A percentile compares a stretch with the other conserved stretches of the same genome.
Evolutionary conservation across 2,329 filamentous ascomycete genomes (phyloP).

Genomic region (Diaporthe citriasiana): DNA sequence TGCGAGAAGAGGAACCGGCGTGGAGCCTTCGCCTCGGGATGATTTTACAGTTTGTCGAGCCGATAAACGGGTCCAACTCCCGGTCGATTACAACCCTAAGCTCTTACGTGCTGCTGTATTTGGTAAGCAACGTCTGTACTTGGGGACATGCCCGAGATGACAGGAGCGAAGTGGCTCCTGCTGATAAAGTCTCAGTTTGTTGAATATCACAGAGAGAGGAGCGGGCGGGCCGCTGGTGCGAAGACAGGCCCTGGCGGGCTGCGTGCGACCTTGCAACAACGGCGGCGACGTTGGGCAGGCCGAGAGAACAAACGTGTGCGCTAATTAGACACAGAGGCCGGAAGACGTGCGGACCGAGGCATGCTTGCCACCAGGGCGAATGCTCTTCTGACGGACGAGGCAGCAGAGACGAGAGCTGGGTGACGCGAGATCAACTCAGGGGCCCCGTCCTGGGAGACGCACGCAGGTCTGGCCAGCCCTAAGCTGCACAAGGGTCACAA

Average conservation of each 20-base stretch:
- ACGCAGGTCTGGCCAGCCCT: slow-evolving; percentile 22
- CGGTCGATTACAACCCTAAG: slow-evolving; percentile 18
- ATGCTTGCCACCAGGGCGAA: slow-evolving; percentile 14
- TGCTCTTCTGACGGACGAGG: slow-evolving; percentile 2
- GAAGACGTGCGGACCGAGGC: slow-evolving; percentile 20
- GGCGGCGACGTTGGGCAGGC: slow-evolving; percentile 4
- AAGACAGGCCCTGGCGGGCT: slow-evolving; percentile 26
- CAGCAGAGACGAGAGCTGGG: slow-evolving; percentile 24
- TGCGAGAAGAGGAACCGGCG: slow-evolving; percentile 5
- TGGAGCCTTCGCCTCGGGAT: slow-evolving; percentile 8
- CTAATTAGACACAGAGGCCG: slow-evolving; percentile 13
- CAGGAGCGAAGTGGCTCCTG: slow-evolving; percentile 22
- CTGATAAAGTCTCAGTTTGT: background rate
- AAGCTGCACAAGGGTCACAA: slow-evolving; percentile 33
- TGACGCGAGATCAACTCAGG: slow-evolving; percentile 25
- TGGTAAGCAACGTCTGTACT: slow-evolving; percentile 23
- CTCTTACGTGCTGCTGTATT: background rate
- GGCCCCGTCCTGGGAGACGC: background rate
- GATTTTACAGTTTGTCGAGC: slow-evolving; percentile 15
- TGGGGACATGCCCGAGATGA: slow-evolving; percentile 28
- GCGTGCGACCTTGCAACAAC: slow-evolving; percentile 16
- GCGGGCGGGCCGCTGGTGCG: slow-evolving; percentile 30
- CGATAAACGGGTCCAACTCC: slow-evolving; percentile 14
- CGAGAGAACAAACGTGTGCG: slow-evolving; percentile 36
- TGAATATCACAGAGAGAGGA: slow-evolving; percentile 3